These are phyloP conservation scores for Candida khao-thaluensis DNA, from an alignment of 805 yeast genomes.

Conservation along the genomic window DNA sequence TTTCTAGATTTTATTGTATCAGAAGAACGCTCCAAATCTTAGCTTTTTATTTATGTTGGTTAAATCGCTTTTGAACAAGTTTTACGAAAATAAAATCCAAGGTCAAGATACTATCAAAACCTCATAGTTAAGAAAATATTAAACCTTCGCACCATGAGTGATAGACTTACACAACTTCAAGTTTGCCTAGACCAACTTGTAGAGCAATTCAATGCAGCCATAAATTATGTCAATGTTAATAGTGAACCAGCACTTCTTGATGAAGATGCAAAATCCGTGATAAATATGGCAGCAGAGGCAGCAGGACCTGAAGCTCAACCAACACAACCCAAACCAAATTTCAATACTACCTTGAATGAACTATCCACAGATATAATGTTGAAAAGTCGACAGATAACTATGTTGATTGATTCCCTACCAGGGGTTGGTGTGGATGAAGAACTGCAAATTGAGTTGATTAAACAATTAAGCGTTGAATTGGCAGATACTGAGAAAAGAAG, in stretches of 20 bases:
- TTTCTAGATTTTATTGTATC: not conserved
- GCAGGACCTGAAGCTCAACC: slow-evolving; percentile 43
- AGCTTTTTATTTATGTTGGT: no score
- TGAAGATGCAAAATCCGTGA: slow-evolving; percentile 59
- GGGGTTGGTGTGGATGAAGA: slow-evolving; percentile 85
- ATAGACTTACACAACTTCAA: slow-evolving; percentile 86
- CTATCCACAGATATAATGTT: slow-evolving; percentile 80
- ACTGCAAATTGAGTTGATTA: slow-evolving; percentile 67
- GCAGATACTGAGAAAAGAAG: slow-evolving; percentile 59
- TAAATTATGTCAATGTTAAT: slow-evolving; percentile 58
- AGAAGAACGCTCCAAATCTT: no score
- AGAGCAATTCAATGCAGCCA: slow-evolving; percentile 76
- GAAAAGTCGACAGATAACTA: slow-evolving; percentile 82
- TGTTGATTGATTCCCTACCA: slow-evolving; percentile 84
- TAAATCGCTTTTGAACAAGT: no score
- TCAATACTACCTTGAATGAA: slow-evolving; percentile 61
- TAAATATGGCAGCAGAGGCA: slow-evolving; percentile 61
- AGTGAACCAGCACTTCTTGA: slow-evolving; percentile 48
- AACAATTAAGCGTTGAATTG: slow-evolving; percentile 60
- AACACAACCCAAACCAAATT: slow-evolving; percentile 16
- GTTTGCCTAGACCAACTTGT: slow-evolving; percentile 79
- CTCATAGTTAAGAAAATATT: no score
- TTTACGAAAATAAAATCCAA: no score
- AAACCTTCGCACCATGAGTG: slow-evolving; percentile 58
- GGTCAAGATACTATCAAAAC: no score